Evolutionary conservation across 306 rosid genomes (phyloP).

Genomic region (Biancaea sappan): DNA sequence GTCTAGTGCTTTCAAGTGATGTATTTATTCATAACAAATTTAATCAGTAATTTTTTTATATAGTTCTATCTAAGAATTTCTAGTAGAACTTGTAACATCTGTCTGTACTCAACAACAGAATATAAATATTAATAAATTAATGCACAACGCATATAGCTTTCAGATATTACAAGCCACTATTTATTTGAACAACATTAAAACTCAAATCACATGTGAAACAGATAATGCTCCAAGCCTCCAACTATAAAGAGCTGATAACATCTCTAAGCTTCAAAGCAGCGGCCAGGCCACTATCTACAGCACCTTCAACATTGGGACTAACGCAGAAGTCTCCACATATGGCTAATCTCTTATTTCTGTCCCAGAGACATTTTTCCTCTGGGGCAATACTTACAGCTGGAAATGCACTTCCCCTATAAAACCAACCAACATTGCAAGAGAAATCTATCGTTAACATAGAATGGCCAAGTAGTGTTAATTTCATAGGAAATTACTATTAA

Average conservation of each 20-base stretch:
- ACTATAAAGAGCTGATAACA: constrained; percentile 51
- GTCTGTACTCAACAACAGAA: no score
- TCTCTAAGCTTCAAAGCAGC: constrained; percentile 74
- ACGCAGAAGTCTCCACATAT: constrained; percentile 92
- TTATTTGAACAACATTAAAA: background rate
- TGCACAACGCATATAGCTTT: background rate
- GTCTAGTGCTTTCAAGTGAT: no score
- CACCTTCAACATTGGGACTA: constrained; percentile 88
- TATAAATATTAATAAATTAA: no score
- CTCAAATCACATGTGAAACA: background rate
- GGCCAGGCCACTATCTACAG: constrained; percentile 78
- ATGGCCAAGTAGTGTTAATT: background rate
- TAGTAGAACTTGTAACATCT: no score
- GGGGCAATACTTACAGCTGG: constrained; percentile 73
- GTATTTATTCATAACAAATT: no score
- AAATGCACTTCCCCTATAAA: constrained; percentile 88
- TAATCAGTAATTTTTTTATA: no score
- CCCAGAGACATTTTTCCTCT: constrained; percentile 84
- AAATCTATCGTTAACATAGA: background rate
- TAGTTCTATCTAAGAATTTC: no score
- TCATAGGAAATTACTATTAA: background rate
- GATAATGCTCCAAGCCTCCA: constrained; percentile 22
- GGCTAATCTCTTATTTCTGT: constrained; percentile 70
- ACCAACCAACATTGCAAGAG: constrained; percentile 21
- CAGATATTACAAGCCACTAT: background rate